Evolutionary conservation across 2,329 filamentous ascomycete species (phyloP), one percentile per base, ranked within the genome.

Genomic region (Claviceps quebecensis): DNA sequence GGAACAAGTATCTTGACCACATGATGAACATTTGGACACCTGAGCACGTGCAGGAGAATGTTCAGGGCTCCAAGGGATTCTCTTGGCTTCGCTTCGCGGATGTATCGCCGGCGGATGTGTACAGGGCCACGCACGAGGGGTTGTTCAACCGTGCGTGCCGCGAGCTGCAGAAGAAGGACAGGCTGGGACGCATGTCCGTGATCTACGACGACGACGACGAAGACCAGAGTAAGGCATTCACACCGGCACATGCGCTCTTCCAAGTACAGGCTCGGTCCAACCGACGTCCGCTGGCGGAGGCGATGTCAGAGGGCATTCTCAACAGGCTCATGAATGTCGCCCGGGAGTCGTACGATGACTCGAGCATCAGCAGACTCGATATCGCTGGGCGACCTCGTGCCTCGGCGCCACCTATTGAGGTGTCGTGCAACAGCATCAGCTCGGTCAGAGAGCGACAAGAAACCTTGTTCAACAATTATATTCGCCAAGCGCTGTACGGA

Each of bases 31-130:
- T 98, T 49, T 98, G 87, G 83, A 80, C 81, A 1, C 84, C 87
- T 0, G 83, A 91, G 48, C 81, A 96, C 59, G 77, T 96, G 44
- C 75, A 76, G 13, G 71, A 80, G 47, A 87, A 81, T 57, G 67
- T 76, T 11, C 71, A 75, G 22, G 75, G 77, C 1, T 73, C 77
- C 48, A 77, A 80, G 14, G 77, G 81, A 2, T 97, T 97, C 66
- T 91, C 90, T 0, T 98, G 89, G 81, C 74, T 97, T 53, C 83
- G 89, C 4, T 95, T 98, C 60, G 80, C 86, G 3, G 87, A 95
- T 59, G 73, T 77, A 0, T 93, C 88, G 14, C 72, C 83, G 1
- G 74, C 75, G 9, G 90, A 97, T 56, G 82, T 81, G 1, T 86
- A 84, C 53, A 73, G 75, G 51, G 77, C 82, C 36, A 84, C 85